Evolutionary conservation across 768 basidiomycete genomes (phyloP), one percentile per base, ranked within the genome.

Genomic region (Naganishia randhawae): DNA sequence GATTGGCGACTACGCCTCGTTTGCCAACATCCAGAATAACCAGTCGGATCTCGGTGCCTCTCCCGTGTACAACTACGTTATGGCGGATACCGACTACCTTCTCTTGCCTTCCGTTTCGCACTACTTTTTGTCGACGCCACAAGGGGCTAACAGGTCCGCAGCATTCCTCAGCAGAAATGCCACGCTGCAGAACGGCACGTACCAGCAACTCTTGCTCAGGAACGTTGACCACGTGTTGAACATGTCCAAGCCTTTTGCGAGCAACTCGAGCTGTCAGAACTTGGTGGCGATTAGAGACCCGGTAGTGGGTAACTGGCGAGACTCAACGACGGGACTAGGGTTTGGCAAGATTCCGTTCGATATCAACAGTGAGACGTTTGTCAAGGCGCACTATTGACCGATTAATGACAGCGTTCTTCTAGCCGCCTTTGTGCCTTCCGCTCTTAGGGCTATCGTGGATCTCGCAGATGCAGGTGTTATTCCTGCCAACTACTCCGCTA

Each of bases 241-340:
- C n/a, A 80, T 82, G 16, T 78, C 82, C 3, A 57, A 72, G 29
- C 80, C 82, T 1, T 84, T 84, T 73, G 81, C 78, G 33, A 71
- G 67, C 35, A 61, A 61, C 33, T 73, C 79, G 10, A 76, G 70
- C 1, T 67, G 71, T 42, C 66, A 72, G 22, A 80, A 82, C 37
- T 74, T 84, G 9, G 74, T 83, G 19, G 75, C 77, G 11, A 81
- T 83, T 45, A 78, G 82, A 22, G 81, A 81, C 16, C 76, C 82
- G 68, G 78, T 81, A 11, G 83, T 84, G 13, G 83, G 83, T 0
- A 81, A 84, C 64, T 84, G 83, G 83, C 71, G 83, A 48, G 83
- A 84, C 69, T 82, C 81, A 41, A 81, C 80, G 55, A 69, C 81
- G 61, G 83, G 83, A 11, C 74, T 82, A 4, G 83, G 82, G 27